Evolutionary conservation across 2,329 filamentous ascomycete species (phyloP), one percentile per base, ranked within the genome.

Genomic region (Colletotrichum sansevieriae): DNA sequence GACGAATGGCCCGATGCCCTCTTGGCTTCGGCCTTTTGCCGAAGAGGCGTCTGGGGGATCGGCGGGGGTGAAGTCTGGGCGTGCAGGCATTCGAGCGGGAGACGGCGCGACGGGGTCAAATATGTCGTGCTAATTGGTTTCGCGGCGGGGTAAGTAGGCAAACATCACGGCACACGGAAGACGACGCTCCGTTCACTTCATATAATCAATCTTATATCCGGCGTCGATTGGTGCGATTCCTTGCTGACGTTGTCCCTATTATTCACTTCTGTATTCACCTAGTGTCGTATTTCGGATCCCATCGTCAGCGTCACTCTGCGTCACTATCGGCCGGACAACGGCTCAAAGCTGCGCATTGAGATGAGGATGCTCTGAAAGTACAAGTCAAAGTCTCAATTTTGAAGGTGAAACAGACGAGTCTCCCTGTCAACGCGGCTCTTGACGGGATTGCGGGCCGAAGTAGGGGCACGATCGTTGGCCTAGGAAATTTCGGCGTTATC

Each of bases 51-150:
- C 55, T 44, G 62, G 62, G 55, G 61, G 25, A 60, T 56, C 49
- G 51, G 62, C 62, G 49, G 65, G 47, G 62, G 55, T 13, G 55
- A 54, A 46, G 54, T 68, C 65, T 68, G 41, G 65, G 65, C 55
- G 33, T 49, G 47, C 33, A 65, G 39, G 33, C 33, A 56, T 49
- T 52, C 15, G 15, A 54, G 47, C 22, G 37, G 33, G 22, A 20
- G n/a, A 12, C 33, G 22, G 41, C 15, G 22, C 37, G 41, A 13
- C 29, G 54, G 62, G 39, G 49, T 25, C 55, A 60, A 60, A 59
- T 37, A 43, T n/a, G 13, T 29, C 25, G 35, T 2, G 11, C 49
- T 29, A 22, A 54, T 49, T 64, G 54, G 61, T 11, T 18, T 35
- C 15, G 8, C 43, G 7, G 39, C 18, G 29, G 18, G n/a, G 46